Percentiles rank a stretch among this genome's conserved stretches.
Conservation (phyloP, 108 stramenopile genomes). For the Bacterosira constricta region DNA sequence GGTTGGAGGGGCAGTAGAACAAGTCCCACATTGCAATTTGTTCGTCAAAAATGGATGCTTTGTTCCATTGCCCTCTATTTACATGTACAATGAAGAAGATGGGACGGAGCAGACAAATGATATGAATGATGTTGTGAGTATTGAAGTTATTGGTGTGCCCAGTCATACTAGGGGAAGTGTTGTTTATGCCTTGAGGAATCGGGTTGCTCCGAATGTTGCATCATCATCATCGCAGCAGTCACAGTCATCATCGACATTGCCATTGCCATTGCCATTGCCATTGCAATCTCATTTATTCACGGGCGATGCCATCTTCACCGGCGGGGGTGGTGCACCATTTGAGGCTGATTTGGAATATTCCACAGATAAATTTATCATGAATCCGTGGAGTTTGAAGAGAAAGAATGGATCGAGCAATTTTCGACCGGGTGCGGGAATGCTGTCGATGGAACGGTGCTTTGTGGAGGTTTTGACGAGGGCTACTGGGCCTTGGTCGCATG, state of each 20-base stretch:
- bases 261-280: neutral
- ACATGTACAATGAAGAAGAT: conserved; percentile 7
- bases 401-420: conserved; percentile 58
- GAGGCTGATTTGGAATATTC: conserved; percentile 68
- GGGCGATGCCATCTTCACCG: conserved; percentile 85
- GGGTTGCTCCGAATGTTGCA: conserved; percentile 13
- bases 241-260: neutral
- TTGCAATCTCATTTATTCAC: conserved; percentile 68
- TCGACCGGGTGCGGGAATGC: conserved; percentile 41
- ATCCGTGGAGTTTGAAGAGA: conserved; percentile 37
- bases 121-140: conserved; percentile 67
- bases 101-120: conserved; percentile 36
- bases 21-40: conserved; percentile 70
- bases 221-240: neutral
- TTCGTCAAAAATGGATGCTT: conserved; percentile 66
- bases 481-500: neutral
- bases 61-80: conserved; percentile 57
- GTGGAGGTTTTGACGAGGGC: conserved; percentile 64
- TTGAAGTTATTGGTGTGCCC: conserved; percentile 76
- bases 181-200: conserved; percentile 67
- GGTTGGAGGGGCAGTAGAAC: conserved; percentile 78
- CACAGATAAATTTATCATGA: conserved; percentile 36
- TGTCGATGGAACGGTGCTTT: conserved; percentile 84
- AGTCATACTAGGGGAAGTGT: conserved; percentile 82
- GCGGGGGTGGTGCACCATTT: conserved; percentile 81